phyloP scores from a whole-genome alignment of 2,329 filamentous ascomycete species.

The Aspergillus unguis region DNA sequence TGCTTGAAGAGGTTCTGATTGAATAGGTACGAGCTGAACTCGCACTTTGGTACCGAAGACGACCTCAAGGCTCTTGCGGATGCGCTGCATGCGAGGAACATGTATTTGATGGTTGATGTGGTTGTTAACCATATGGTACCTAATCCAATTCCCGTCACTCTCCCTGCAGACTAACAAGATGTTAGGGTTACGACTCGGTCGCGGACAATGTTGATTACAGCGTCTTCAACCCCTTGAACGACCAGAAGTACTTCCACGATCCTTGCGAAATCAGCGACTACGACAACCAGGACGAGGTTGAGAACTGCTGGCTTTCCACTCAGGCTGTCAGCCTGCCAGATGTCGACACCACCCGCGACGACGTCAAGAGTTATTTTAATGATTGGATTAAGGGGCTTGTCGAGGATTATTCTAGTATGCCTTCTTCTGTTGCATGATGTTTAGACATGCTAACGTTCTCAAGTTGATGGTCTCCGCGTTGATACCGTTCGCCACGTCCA shows the following conservation, averaged over 20 bases:
- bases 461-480: slow-evolving; percentile 52
- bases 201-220: slow-evolving; percentile 52
- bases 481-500: slow-evolving; percentile 52
- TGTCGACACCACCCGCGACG: slow-evolving; percentile 53
- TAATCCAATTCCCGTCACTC: too few relatives aligned
- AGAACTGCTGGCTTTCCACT: slow-evolving; percentile 55
- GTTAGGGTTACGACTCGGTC: slow-evolving; percentile 46
- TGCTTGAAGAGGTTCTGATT: neutral
- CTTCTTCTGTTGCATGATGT: neutral
- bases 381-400: slow-evolving; percentile 60
- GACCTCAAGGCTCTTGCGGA: slow-evolving; percentile 58
- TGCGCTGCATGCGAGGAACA: slow-evolving; percentile 54
- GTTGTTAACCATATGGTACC: slow-evolving; percentile 53
- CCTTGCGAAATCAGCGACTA: slow-evolving; percentile 56
- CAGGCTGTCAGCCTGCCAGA: slow-evolving; percentile 60
- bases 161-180: too few relatives aligned
- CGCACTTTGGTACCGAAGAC: slow-evolving; percentile 56
- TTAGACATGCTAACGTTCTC: neutral
- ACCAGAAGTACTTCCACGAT: slow-evolving; percentile 57
- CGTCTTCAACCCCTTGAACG: slow-evolving; percentile 53
- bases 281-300: slow-evolving; percentile 45
- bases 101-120: slow-evolving; percentile 62
- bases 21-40: slow-evolving; percentile 54
- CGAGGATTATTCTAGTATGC: slow-evolving; percentile 54
- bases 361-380: slow-evolving; percentile 52